Conservation (phyloP, 225 moss, liverwort and hornwort species). For the Ulota crispa region DNA sequence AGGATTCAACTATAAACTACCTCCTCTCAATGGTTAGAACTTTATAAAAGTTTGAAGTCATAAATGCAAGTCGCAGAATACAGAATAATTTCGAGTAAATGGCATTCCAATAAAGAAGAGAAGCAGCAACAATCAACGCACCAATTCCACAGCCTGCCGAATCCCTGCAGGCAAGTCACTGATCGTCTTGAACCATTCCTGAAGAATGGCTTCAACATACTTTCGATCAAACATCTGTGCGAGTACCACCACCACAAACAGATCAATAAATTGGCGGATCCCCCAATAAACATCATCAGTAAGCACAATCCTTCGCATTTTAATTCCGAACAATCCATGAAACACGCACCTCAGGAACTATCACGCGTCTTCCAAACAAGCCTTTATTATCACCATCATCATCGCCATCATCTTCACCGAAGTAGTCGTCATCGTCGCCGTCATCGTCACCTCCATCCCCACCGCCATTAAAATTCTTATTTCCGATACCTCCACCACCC, state of each 20-base stretch:
- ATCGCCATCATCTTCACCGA: conserved; percentile 92
- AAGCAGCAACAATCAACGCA: conserved; percentile 29
- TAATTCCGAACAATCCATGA: background rate
- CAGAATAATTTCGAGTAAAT: background rate
- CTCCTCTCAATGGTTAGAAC: background rate
- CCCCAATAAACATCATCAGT: background rate
- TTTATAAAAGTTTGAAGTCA: background rate
- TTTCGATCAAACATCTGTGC: conserved; percentile 88
- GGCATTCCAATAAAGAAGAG: background rate
- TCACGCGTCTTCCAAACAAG: conserved; percentile 79
- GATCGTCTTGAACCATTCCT: conserved; percentile 90
- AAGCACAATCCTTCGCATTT: background rate
- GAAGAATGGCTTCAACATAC: conserved; percentile 85
- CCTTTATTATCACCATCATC: conserved; percentile 92
- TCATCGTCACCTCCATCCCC: conserved; percentile 97
- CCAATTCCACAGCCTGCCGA: conserved; percentile 95
- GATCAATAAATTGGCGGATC: background rate
- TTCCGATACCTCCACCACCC: conserved; percentile 86
- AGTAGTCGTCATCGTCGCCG: conserved; percentile 97
- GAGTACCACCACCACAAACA: conserved; percentile 7
- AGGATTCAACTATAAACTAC: background rate
- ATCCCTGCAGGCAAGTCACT: conserved; percentile 89
- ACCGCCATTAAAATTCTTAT: conserved; percentile 85
- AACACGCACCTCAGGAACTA: conserved; percentile 76
- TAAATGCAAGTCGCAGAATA: background rate